Conservation (phyloP, 352 stramenopile species). For the Globisporangium yorkense region DNA sequence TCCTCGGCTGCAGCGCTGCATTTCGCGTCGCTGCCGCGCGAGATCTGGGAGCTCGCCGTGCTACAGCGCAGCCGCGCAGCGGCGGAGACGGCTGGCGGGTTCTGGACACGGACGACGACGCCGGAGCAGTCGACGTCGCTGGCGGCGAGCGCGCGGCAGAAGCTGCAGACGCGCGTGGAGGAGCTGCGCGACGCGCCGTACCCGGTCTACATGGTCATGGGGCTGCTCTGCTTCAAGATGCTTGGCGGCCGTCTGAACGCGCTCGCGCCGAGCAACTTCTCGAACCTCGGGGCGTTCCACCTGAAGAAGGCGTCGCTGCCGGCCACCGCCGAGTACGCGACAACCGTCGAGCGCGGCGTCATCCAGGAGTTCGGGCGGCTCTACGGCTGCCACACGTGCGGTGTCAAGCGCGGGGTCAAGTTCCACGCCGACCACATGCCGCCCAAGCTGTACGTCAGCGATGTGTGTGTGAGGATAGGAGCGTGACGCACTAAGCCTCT, state of each 20-base stretch:
- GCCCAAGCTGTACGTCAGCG: slow-evolving; percentile 56
- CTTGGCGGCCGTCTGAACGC: slow-evolving; percentile 64
- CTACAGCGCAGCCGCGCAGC: slow-evolving; percentile 12
- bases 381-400: slow-evolving; percentile 82
- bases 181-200: slow-evolving; percentile 41
- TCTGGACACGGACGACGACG: slow-evolving; percentile 1
- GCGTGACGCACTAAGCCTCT: not conserved
- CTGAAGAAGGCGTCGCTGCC: slow-evolving; percentile 68
- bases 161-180: slow-evolving; percentile 27
- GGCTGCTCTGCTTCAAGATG: slow-evolving; percentile 68
- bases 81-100: slow-evolving; percentile 6
- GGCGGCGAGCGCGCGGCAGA: slow-evolving; percentile 9
- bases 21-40: slow-evolving; percentile 42
- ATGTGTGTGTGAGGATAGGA: not conserved
- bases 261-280: slow-evolving; percentile 69
- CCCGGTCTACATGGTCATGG: slow-evolving; percentile 68
- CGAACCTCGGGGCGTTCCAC: slow-evolving; percentile 74
- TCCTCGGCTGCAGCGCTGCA: slow-evolving; percentile 42
- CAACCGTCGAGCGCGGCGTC: slow-evolving; percentile 46
- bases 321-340: slow-evolving; percentile 70
- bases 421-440: slow-evolving; percentile 86
- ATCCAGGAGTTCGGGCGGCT: slow-evolving; percentile 78
- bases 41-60: slow-evolving; percentile 29
- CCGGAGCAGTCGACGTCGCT: not conserved
- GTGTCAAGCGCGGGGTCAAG: slow-evolving; percentile 48